These are phyloP conservation scores for Euryodendron excelsum DNA, from an alignment of 148 eudicot species.

Conservation along the genomic window DNA sequence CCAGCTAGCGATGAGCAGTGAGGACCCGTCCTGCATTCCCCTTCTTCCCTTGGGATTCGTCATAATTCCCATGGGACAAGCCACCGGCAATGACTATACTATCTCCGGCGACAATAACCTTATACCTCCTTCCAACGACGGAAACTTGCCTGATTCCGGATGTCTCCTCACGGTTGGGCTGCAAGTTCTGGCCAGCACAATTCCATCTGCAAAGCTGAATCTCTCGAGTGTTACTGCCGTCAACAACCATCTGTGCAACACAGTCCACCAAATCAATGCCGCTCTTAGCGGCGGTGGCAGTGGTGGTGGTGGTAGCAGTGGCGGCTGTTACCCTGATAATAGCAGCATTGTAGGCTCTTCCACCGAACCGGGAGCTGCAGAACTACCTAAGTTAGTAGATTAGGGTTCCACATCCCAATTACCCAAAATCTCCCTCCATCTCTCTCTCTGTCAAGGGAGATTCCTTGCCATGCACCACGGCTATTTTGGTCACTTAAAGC, in stretches of 20 bases:
- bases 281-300: conserved; percentile 45
- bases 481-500: no score
- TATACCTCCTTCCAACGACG: conserved; percentile 5
- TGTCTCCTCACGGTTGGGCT: conserved; percentile 81
- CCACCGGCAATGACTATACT: conserved; percentile 5
- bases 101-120: background rate
- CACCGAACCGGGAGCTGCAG: conserved; percentile 6
- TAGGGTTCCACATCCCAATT: conserved; percentile 14
- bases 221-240: conserved; percentile 73
- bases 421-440: conserved; percentile 25
- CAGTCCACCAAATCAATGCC: conserved; percentile 66
- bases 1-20: conserved; percentile 79
- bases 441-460: background rate
- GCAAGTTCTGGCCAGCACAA: conserved; percentile 77
- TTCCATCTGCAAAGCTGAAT: conserved; percentile 76
- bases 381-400: conserved; percentile 8
- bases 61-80: conserved; percentile 46
- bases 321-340: conserved; percentile 8
- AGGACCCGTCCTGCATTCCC: conserved; percentile 81
- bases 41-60: conserved; percentile 88
- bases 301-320: no score
- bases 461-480: no score
- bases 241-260: conserved; percentile 65
- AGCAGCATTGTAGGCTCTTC: conserved; percentile 12
- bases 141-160: conserved; percentile 26